These are phyloP conservation scores for Deuterostichococcus epilithicus DNA, from an alignment of 139 green algal genomes.

Conservation along the genomic window DNA sequence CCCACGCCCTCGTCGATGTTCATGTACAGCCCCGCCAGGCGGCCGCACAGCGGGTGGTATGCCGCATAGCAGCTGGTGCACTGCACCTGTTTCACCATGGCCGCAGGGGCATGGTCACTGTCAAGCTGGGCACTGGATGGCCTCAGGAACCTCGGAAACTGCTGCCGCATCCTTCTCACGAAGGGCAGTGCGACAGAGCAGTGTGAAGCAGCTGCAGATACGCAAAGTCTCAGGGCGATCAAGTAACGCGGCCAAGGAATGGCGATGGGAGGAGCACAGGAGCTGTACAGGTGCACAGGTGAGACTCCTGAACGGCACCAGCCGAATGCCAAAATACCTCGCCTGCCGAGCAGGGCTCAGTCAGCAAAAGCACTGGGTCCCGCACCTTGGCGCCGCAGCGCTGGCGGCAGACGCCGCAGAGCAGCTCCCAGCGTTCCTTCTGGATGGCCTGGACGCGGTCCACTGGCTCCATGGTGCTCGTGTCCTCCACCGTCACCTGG, in stretches of 20 bases:
- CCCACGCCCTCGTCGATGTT: slow-evolving; percentile 58
- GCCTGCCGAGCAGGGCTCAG: too few species aligned
- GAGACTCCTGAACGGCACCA: neutral
- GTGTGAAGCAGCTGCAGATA: too few species aligned
- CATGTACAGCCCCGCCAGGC: slow-evolving; percentile 81
- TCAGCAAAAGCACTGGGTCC: too few species aligned
- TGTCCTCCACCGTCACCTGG: slow-evolving; percentile 24
- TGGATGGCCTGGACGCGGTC: slow-evolving; percentile 72
- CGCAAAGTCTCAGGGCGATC: too few species aligned
- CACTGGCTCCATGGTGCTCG: slow-evolving; percentile 73
- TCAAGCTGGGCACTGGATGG: too few species aligned
- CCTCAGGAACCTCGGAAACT: too few species aligned
- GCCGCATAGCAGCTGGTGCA: slow-evolving; percentile 81
- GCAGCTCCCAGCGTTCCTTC: slow-evolving; percentile 85
- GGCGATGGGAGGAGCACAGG: too few species aligned
- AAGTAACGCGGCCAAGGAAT: too few species aligned
- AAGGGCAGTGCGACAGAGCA: too few species aligned
- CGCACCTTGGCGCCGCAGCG: neutral
- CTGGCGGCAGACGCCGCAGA: slow-evolving; percentile 76
- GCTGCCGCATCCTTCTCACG: too few species aligned
- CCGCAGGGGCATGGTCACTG: too few species aligned
- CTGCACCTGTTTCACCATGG: slow-evolving; percentile 62
- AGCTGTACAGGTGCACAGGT: neutral
- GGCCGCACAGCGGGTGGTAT: slow-evolving; percentile 86
- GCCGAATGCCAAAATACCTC: too few species aligned